phyloP scores from a whole-genome alignment of 2,329 filamentous ascomycete species.

The Berkeleyomyces basicola region DNA sequence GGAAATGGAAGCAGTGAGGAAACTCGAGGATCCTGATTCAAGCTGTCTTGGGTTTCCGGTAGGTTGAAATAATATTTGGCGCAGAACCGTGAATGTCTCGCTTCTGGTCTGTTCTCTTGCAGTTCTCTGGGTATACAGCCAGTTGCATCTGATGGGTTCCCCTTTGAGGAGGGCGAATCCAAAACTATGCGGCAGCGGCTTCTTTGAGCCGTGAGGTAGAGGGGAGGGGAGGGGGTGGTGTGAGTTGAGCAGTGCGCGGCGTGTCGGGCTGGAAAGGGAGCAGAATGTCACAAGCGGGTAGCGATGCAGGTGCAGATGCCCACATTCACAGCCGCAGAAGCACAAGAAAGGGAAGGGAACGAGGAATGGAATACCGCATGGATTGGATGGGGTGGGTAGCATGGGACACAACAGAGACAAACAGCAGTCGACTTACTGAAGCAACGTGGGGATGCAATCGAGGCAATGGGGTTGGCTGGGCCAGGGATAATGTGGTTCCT shows the following conservation, averaged over 20 bases:
- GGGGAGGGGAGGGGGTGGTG: neutral
- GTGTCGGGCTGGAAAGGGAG: too few species aligned
- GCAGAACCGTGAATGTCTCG: neutral
- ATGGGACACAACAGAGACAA: neutral
- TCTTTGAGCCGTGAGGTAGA: neutral
- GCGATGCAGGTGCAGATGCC: neutral
- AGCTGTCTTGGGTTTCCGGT: neutral
- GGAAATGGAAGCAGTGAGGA: neutral
- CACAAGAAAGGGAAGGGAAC: neutral
- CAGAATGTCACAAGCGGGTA: too few species aligned
- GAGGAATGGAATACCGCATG: neutral
- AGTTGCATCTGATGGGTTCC: neutral
- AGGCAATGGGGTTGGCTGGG: neutral
- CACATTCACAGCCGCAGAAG: neutral
- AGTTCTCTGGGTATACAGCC: neutral
- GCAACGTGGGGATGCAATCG: neutral
- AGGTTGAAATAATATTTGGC: neutral
- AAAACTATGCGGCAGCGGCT: neutral
- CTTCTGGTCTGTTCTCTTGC: neutral
- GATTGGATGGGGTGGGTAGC: neutral
- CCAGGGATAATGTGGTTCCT: neutral
- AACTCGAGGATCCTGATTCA: neutral
- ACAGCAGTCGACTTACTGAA: neutral
- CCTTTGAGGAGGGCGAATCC: neutral
- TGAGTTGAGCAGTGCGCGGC: neutral